Evolutionary conservation across 2,329 filamentous ascomycete genomes (phyloP), one percentile per base, ranked within the genome.

Genomic region (Venturia effusa): DNA sequence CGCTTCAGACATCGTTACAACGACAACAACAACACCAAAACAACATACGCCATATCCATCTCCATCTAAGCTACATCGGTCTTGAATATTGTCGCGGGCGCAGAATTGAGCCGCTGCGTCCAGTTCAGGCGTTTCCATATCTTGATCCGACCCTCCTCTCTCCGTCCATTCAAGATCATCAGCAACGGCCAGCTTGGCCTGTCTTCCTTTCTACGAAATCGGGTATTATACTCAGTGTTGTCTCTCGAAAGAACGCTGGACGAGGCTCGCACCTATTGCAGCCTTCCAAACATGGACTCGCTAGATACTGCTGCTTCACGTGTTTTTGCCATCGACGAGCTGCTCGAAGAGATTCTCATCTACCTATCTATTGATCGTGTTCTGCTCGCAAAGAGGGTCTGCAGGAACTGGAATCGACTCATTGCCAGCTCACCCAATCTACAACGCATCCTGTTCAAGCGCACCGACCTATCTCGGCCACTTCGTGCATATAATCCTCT

Each of bases 301-400:
- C 37, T 22, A 13, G 40, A 40, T 4, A 54, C 45, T 19, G 34
- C 51, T 17, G 61, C 37, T 37, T 54, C 34, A 13, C 32, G 34
- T 32, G 61, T 63, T 24, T 57, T 63, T n/a, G 40, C 24, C 43
- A 63, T 51, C 11, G 61, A 45, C n/a, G 61, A 63, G 34, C 48
- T 63, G 6, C 61, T 63, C 15, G 61, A 63, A 11, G 32, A 41
- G n/a, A 59, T 63, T 32, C 48, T 63, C 13, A n/a, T 51, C 61
- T 32, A 63, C 61, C 61, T 63, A 4, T 55, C 61, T 17, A 63
- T 63, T 24, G 61, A 63, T 32, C 30, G 61, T 24, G 41, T 63
- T 22, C 48, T 63, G 5, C 41, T 63, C 48, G 30, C 51, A 22
- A 63, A 63, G 51, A 45, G 61, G n/a, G 61, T 63, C 19, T 63